These are phyloP conservation scores for Fusarium lyarnte DNA, from an alignment of 2,329 filamentous ascomycete species.

Conservation along the genomic window DNA sequence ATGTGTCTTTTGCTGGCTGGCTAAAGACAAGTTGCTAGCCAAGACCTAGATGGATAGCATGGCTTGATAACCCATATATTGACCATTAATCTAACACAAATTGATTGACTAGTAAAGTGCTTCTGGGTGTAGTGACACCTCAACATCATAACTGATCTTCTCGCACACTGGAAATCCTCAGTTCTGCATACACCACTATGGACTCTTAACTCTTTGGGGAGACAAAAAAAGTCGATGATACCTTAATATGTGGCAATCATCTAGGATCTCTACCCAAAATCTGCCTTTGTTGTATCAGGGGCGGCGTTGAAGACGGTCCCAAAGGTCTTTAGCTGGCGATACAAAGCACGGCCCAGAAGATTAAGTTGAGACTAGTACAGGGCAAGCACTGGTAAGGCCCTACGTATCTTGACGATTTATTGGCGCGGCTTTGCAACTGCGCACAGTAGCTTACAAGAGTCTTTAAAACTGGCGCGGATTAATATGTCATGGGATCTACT, in stretches of 20 bases:
- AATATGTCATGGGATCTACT: fast-evolving
- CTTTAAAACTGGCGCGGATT: neutral
- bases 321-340: neutral
- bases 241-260: fast-evolving
- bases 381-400: no score
- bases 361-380: neutral
- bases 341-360: fast-evolving
- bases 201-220: no score
- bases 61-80: fast-evolving
- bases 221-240: no score
- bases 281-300: neutral
- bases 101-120: fast-evolving
- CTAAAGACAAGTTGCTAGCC: no score
- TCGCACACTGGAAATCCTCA: fast-evolving
- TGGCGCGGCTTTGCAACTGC: neutral
- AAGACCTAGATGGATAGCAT: fast-evolving
- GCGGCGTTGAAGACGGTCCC: fast-evolving
- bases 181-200: no score
- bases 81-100: no score
- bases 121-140: fast-evolving
- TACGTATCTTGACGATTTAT: neutral
- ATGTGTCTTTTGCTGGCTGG: neutral
- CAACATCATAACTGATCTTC: fast-evolving
- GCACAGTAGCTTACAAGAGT: neutral
- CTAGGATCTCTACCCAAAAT: fast-evolving